Conservation (phyloP, 1,284 basidiomycete genomes). For the Apiotrichum veenhuisii region DNA sequence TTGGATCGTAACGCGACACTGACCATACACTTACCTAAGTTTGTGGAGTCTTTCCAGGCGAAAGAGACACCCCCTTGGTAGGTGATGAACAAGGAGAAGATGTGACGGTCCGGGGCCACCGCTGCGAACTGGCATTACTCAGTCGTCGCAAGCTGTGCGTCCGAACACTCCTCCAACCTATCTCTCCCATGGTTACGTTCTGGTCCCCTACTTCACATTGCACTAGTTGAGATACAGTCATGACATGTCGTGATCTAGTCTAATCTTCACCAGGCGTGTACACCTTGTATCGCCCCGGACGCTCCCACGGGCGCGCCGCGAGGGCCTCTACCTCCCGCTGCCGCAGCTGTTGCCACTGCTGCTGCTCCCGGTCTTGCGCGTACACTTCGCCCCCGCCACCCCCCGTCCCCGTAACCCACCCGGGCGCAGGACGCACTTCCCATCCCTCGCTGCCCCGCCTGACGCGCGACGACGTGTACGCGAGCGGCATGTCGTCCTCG, state of each 20-base stretch:
- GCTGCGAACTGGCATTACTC: too few relatives aligned
- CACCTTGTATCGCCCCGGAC: conserved; percentile 16
- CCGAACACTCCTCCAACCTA: too few relatives aligned
- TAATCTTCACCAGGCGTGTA: conserved; percentile 14
- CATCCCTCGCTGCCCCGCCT: conserved; percentile 73
- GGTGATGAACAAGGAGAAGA: too few relatives aligned
- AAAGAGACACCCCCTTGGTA: too few relatives aligned
- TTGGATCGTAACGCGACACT: too few relatives aligned
- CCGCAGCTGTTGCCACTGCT: background rate
- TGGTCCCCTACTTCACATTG: too few relatives aligned
- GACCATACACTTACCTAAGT: too few relatives aligned
- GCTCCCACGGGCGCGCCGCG: conserved; percentile 17
- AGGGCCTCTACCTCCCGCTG: background rate
- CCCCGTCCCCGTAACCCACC: background rate
- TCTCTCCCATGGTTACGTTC: too few relatives aligned
- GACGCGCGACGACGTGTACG: conserved; percentile 35
- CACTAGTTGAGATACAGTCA: too few relatives aligned
- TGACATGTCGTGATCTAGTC: conserved; percentile 1
- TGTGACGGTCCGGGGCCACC: too few relatives aligned
- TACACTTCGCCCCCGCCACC: background rate
- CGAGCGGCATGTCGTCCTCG: conserved; percentile 18
- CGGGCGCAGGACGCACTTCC: conserved; percentile 55
- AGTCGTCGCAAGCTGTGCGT: too few relatives aligned
- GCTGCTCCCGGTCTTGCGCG: background rate
- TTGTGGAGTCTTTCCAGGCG: too few relatives aligned